Evolutionary conservation across 1,139 yeast genomes (phyloP).

Genomic region (Tardiomyces digboiensis): DNA sequence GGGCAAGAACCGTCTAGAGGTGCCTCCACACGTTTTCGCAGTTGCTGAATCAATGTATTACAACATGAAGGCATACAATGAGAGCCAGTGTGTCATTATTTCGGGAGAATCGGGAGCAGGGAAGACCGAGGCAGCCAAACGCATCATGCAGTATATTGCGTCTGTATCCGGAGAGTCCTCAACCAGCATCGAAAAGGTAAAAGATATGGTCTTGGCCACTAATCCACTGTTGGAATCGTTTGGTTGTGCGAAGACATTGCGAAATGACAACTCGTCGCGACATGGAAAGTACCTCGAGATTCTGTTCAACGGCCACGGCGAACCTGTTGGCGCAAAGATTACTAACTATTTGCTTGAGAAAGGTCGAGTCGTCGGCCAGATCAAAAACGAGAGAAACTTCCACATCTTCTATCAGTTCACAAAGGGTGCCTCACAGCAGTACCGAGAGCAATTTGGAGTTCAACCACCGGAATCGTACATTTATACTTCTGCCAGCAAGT

Average conservation of each 20-base stretch:
- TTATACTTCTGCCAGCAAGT: conserved; percentile 80
- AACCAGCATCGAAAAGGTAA: conserved; percentile 69
- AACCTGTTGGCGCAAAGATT: conserved; percentile 92
- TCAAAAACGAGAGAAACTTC: conserved; percentile 86
- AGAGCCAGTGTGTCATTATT: conserved; percentile 95
- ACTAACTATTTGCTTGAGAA: conserved; percentile 92
- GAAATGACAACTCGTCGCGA: conserved; percentile 94
- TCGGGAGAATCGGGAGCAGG: conserved; percentile 99
- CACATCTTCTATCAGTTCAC: conserved; percentile 97
- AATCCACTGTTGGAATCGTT: conserved; percentile 94
- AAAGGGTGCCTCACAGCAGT: conserved; percentile 78
- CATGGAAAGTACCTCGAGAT: conserved; percentile 97
- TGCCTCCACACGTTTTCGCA: conserved; percentile 97
- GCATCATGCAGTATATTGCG: conserved; percentile 97
- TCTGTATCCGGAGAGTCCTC: conserved; percentile 58
- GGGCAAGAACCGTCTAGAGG: conserved; percentile 91
- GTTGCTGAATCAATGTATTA: conserved; percentile 97
- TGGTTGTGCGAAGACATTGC: conserved; percentile 96
- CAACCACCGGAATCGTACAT: conserved; percentile 90
- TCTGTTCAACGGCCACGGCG: conserved; percentile 68
- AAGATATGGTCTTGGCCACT: conserved; percentile 97
- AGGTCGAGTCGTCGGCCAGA: conserved; percentile 92
- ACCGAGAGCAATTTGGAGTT: conserved; percentile 77
- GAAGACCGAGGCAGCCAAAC: conserved; percentile 96
- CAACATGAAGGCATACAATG: conserved; percentile 88